These are phyloP conservation scores for Mycena alexandri DNA, from an alignment of 768 basidiomycete genomes.

Conservation along the genomic window DNA sequence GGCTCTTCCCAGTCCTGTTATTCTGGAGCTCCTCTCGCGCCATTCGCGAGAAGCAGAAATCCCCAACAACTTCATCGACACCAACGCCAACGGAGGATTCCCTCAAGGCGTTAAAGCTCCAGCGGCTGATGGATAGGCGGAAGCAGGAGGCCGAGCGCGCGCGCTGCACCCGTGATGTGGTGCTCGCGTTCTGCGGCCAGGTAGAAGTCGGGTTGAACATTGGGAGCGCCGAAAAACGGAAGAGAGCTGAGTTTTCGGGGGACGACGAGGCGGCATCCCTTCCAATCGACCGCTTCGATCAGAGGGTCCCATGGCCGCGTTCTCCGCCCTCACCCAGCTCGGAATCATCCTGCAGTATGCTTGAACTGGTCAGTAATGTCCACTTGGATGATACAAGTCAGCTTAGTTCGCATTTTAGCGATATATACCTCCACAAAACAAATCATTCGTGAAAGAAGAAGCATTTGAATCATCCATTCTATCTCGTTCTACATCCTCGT, in stretches of 20 bases:
- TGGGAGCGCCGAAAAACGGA: constrained; percentile 1
- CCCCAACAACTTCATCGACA: neutral
- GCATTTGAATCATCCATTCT: too few relatives aligned
- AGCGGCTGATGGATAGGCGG: constrained; percentile 23
- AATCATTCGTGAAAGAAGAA: too few relatives aligned
- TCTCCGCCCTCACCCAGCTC: neutral
- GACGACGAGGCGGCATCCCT: neutral
- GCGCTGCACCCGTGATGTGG: neutral
- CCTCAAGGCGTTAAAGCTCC: neutral
- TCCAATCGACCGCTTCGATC: neutral
- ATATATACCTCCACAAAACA: too few relatives aligned
- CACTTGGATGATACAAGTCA: too few relatives aligned
- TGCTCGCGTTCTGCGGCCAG: constrained; percentile 17
- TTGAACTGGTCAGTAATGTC: neutral
- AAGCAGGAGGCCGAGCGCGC: constrained; percentile 18
- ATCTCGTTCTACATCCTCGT: too few relatives aligned
- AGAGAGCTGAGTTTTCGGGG: constrained; percentile 4
- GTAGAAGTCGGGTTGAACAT: neutral
- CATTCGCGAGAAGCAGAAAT: too few relatives aligned
- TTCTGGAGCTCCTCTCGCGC: neutral
- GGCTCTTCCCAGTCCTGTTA: constrained; percentile 1
- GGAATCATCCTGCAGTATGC: neutral
- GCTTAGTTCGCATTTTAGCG: too few relatives aligned
- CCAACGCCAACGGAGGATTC: neutral
- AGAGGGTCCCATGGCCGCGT: neutral